Percentiles rank a stretch among this genome's conserved stretches.
phyloP scores from a whole-genome alignment of 1,284 basidiomycete species.

The Albatrellus sp. region DNA sequence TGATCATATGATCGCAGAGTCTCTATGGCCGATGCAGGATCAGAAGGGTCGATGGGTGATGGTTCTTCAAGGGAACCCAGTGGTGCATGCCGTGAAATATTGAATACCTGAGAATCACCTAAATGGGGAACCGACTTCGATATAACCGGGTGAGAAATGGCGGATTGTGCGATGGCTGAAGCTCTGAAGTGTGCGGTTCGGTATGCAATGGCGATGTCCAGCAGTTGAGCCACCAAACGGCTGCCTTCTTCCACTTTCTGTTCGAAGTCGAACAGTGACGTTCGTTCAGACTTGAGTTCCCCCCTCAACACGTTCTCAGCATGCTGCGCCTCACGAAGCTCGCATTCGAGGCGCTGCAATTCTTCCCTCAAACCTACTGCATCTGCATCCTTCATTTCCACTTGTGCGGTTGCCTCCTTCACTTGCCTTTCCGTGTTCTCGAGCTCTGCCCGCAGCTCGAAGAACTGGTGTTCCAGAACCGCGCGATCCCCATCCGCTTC shows the following conservation, averaged over 20 bases:
- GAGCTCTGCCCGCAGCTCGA: constrained; percentile 54
- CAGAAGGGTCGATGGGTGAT: constrained; percentile 60
- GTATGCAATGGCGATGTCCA: constrained; percentile 66
- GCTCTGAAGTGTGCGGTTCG: constrained; percentile 63
- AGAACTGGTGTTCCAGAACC: constrained; percentile 78
- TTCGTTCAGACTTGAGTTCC: constrained; percentile 45
- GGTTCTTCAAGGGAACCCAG: constrained; percentile 50
- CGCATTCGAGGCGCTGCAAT: constrained; percentile 54
- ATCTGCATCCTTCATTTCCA: constrained; percentile 51
- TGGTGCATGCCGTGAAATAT: constrained; percentile 34
- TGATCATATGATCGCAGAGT: constrained; percentile 67
- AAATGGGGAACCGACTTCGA: constrained; percentile 13
- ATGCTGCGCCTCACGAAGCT: constrained; percentile 48
- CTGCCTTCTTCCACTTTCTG: constrained; percentile 45
- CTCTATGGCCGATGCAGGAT: constrained; percentile 56
- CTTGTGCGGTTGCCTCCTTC: constrained; percentile 44
- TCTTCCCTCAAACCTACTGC: constrained; percentile 58
- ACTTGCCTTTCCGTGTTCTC: constrained; percentile 47
- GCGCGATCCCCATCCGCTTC: constrained; percentile 88
- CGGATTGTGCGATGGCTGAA: constrained; percentile 44
- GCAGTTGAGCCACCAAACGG: constrained; percentile 56
- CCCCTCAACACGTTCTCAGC: constrained; percentile 51
- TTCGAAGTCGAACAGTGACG: constrained; percentile 56
- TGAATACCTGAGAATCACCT: constrained; percentile 26
- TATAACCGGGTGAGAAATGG: constrained; percentile 47